A percentile compares a stretch with the other conserved stretches of the same genome.
Evolutionary conservation across 352 stramenopile species (phyloP).

Genomic region (Aphanomyces euteiches): DNA sequence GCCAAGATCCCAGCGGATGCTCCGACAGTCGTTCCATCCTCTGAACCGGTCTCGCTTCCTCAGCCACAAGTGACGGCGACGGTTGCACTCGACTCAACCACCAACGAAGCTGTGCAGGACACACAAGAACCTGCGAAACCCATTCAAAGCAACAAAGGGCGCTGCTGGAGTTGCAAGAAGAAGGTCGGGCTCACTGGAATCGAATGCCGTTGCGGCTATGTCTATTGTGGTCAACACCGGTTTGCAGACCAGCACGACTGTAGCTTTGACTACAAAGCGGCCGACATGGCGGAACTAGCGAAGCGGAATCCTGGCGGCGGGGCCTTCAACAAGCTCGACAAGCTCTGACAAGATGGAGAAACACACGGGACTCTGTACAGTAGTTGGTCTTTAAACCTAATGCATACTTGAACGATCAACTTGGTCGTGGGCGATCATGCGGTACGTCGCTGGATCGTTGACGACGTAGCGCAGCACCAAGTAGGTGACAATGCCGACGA

Average conservation of each 20-base stretch:
- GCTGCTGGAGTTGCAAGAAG: conserved; percentile 88
- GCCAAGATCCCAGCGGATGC: conserved; percentile 55
- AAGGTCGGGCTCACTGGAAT: conserved; percentile 86
- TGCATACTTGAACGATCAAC: no score
- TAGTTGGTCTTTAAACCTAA: no score
- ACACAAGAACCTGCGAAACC: conserved; percentile 36
- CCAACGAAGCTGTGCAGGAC: conserved; percentile 24
- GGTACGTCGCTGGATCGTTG: conserved; percentile 3
- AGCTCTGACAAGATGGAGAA: conserved; percentile 43
- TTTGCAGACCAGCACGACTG: conserved; percentile 84
- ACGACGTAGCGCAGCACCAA: conserved; percentile 33
- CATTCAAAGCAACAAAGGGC: conserved; percentile 86
- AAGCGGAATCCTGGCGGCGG: conserved; percentile 73
- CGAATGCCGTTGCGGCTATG: conserved; percentile 82
- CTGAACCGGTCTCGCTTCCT: background rate
- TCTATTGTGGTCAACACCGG: conserved; percentile 82
- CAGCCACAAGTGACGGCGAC: background rate
- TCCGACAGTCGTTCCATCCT: conserved; percentile 6
- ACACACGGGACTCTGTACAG: no score
- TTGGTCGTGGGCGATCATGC: background rate
- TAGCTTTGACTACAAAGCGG: conserved; percentile 79
- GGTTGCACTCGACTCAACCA: conserved; percentile 30
- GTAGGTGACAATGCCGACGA: conserved; percentile 45
- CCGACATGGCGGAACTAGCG: conserved; percentile 68
- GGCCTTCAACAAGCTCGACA: conserved; percentile 82